Percentiles rank a stretch among this genome's conserved stretches.
phyloP scores from a whole-genome alignment of 2,329 filamentous ascomycete species.

The Claviceps quebecensis region DNA sequence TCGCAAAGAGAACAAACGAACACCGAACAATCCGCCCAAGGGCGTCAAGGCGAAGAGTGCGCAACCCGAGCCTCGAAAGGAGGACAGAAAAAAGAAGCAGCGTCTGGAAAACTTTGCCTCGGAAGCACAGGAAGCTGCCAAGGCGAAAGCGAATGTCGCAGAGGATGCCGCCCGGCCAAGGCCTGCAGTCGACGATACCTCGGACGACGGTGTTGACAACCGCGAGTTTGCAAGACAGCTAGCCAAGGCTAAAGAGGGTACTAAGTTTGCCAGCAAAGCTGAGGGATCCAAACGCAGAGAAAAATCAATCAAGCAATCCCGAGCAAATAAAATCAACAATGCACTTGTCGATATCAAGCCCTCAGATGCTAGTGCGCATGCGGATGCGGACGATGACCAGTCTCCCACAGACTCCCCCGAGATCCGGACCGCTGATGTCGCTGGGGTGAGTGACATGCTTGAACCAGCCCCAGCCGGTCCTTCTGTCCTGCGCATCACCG shows the following conservation, averaged over 20 bases:
- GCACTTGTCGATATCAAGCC: constrained; percentile 28
- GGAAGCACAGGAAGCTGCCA: constrained; percentile 22
- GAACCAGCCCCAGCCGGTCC: constrained; percentile 56
- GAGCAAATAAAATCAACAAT: constrained; percentile 37
- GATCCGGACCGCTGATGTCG: constrained; percentile 39
- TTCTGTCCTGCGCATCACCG: constrained; percentile 65
- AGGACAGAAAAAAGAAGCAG: constrained; percentile 32
- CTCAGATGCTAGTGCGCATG: constrained; percentile 55
- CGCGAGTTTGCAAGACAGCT: constrained; percentile 66
- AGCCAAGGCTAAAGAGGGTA: constrained; percentile 55
- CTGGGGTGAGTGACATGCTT: constrained; percentile 83
- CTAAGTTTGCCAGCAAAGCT: constrained; percentile 39
- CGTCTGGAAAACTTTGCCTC: constrained; percentile 27
- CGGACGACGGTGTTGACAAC: constrained; percentile 51
- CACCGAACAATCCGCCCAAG: constrained; percentile 15
- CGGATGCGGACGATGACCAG: constrained; percentile 70
- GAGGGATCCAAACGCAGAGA: constrained; percentile 48
- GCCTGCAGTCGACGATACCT: constrained; percentile 22
- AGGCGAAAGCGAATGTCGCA: constrained; percentile 20
- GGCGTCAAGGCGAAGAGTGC: constrained; percentile 12
- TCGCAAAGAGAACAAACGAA: constrained; percentile 19
- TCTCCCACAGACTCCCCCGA: constrained; percentile 57
- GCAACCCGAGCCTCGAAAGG: constrained; percentile 22
- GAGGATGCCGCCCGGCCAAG: constrained; percentile 3
- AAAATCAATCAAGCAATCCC: constrained; percentile 58